These are phyloP conservation scores for Lasiodiplodia sp. DNA, from an alignment of 2,329 filamentous ascomycete species.

Conservation along the genomic window DNA sequence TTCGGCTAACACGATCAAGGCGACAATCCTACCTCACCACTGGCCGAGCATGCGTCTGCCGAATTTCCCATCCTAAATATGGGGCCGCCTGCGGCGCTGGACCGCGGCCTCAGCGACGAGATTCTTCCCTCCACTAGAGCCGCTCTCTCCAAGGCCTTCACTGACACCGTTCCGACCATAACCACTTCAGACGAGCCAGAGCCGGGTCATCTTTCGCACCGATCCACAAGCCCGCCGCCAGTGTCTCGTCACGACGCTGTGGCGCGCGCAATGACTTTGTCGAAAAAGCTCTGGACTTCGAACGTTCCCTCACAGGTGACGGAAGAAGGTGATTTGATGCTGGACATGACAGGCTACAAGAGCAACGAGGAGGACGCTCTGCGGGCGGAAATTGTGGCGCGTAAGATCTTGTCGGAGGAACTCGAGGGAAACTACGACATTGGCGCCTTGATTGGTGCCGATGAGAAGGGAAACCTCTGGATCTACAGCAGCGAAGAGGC, in stretches of 20 bases:
- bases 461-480: constrained; percentile 97
- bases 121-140: constrained; percentile 55
- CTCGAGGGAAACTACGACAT: constrained; percentile 96
- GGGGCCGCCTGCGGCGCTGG: constrained; percentile 42
- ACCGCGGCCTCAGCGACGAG: constrained; percentile 50
- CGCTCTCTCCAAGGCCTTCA: constrained; percentile 45
- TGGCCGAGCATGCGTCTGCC: constrained; percentile 43
- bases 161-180: constrained; percentile 36
- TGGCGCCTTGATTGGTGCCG: constrained; percentile 90
- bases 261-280: constrained; percentile 81
- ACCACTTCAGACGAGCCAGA: constrained; percentile 43
- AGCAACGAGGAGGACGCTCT: constrained; percentile 85
- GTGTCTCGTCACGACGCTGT: constrained; percentile 77
- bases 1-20: constrained; percentile 26
- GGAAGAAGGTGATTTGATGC: constrained; percentile 90
- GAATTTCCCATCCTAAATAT: constrained; percentile 50
- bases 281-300: constrained; percentile 83
- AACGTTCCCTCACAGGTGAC: constrained; percentile 96
- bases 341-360: constrained; percentile 98
- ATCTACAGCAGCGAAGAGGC: constrained; percentile 98
- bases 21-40: constrained; percentile 33
- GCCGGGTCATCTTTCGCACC: constrained; percentile 35
- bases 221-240: constrained; percentile 80
- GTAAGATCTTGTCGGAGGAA: constrained; percentile 91
- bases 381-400: constrained; percentile 88